Conservation (phyloP, 2,329 filamentous ascomycete genomes). For the Calycina marina region DNA sequence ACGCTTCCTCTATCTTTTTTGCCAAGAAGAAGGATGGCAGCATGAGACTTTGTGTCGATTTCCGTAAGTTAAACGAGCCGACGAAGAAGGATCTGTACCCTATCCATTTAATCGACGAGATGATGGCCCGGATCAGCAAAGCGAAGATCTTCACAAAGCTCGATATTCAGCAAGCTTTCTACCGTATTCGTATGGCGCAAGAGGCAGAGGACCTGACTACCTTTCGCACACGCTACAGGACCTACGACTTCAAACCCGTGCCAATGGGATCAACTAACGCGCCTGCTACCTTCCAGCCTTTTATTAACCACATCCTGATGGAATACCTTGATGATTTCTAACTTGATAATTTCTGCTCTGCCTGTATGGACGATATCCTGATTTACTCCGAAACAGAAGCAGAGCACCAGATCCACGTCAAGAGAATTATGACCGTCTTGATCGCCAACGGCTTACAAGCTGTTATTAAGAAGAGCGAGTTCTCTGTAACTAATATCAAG, state of each 20-base stretch:
- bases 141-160: slow-evolving; percentile 6
- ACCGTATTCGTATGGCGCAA: slow-evolving; percentile 8
- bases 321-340: too few relatives aligned
- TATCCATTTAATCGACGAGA: slow-evolving; percentile 3
- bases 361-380: slow-evolving; percentile 2
- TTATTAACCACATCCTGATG: too few relatives aligned
- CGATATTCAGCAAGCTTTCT: slow-evolving; percentile 4
- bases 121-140: neutral
- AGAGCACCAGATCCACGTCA: neutral
- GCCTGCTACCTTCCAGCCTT: too few relatives aligned
- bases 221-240: too few relatives aligned
- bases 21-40: too few relatives aligned
- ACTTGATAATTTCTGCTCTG: too few relatives aligned
- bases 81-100: slow-evolving; percentile 3
- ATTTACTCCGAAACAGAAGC: neutral
- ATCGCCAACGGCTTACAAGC: neutral
- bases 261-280: too few relatives aligned
- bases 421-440: neutral
- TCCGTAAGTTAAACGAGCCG: too few relatives aligned
- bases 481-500: neutral
- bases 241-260: too few relatives aligned
- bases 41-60: too few relatives aligned
- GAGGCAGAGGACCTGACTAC: too few relatives aligned
- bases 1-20: too few relatives aligned
- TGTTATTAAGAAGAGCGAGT: neutral